Evolutionary conservation across 257 asterid species (phyloP), one percentile per base, ranked within the genome.

Genomic region (Solanum ossicruentum): DNA sequence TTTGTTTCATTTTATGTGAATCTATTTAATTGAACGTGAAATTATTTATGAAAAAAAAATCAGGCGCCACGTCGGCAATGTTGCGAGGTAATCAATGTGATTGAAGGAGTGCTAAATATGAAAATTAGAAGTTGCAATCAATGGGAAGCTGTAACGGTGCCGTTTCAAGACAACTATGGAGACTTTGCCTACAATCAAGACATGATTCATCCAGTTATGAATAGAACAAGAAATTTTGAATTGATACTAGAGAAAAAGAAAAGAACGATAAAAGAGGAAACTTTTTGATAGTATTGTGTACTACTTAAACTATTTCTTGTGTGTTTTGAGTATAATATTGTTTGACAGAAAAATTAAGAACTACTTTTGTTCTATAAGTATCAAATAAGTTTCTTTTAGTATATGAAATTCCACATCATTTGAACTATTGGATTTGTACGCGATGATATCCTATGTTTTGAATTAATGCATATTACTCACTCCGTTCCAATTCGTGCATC

Each of bases 41-140:
- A 36, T 4, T 36, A 0, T 36, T 36, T 0, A 32, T 32, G 36
- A 36, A 36, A 51, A 51, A 15, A 5, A 54, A 36, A 28, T 28
- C 54, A 77, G 86, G 86, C 77, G 7, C 86, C 86, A 47, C 86
- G 86, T 58, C 70, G 86, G 39, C 86, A 84, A 57, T 84, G 86
- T n/a, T 84, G 86, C 21, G 86, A 84, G 57, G 52, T 77, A 51
- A 75, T 84, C 52, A 28, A 51, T 32, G 17, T 6, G 8, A 51
- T 18, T 45, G 80, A 41, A 11, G 45, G 51, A 17, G 32, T 23
- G 21, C 26, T 65, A 65, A 52, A 65, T 5, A 73, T 83, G 66
- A 49, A 13, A 47, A 83, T 83, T 65, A 83, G 85, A 65, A 77
- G 49, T 73, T 83, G 85, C 80, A 41, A 83, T 16, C 58, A 1